These are phyloP conservation scores for Penicillium canescens DNA, from an alignment of 495 filamentous ascomycete genomes.

Conservation along the genomic window DNA sequence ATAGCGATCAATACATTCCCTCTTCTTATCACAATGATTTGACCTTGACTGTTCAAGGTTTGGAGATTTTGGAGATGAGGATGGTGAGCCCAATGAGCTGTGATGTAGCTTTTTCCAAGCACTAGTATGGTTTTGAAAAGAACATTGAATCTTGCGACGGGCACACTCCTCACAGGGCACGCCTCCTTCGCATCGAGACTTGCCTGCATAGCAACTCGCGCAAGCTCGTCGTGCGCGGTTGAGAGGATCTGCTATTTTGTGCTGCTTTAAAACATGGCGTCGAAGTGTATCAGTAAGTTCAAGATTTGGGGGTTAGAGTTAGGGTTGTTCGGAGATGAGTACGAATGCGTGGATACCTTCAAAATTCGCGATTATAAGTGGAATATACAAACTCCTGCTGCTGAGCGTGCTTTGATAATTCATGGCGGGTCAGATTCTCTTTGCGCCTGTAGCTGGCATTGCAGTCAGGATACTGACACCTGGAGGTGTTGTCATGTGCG, in stretches of 20 bases:
- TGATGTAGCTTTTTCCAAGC: not conserved
- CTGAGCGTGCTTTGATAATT: slow-evolving; percentile 4
- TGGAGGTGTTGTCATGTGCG: no score
- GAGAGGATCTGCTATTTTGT: slow-evolving; percentile 17
- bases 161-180: slow-evolving; percentile 25
- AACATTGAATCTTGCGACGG: slow-evolving; percentile 21
- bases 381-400: slow-evolving; percentile 16
- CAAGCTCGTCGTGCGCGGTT: slow-evolving; percentile 19
- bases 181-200: slow-evolving; percentile 29
- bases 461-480: slow-evolving; percentile 17
- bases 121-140: not conserved
- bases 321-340: no score
- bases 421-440: slow-evolving; percentile 19
- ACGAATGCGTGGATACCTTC: slow-evolving; percentile 20
- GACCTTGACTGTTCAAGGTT: not conserved
- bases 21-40: slow-evolving; percentile 1
- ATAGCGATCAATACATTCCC: slow-evolving; percentile 23
- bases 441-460: slow-evolving; percentile 16
- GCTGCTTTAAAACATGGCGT: slow-evolving; percentile 21
- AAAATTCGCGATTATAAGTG: slow-evolving; percentile 15
- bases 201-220: slow-evolving; percentile 18
- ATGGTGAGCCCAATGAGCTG: not conserved
- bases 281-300: slow-evolving; percentile 29
- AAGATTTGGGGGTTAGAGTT: not conserved
- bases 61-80: not conserved